These are phyloP conservation scores for Plantago major DNA, from an alignment of 257 asterid species.

Conservation along the genomic window DNA sequence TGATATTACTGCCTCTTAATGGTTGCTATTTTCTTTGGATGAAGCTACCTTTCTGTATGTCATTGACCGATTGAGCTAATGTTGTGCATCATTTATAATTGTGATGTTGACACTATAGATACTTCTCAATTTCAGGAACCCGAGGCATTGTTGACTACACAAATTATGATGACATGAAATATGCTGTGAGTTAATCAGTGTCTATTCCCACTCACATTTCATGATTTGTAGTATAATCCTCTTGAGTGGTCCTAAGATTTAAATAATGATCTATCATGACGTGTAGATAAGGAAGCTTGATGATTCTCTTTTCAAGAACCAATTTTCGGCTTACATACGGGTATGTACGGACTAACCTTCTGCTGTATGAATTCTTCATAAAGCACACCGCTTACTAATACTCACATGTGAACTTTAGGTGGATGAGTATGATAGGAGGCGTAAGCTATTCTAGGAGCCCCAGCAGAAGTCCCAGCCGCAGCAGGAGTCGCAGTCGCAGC, in stretches of 20 bases:
- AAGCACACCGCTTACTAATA: conserved; percentile 9
- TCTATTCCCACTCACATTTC: not conserved
- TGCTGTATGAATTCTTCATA: conserved; percentile 7
- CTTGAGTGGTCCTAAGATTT: conserved; percentile 3
- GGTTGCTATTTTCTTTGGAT: too few relatives aligned
- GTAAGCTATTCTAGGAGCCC: conserved; percentile 56
- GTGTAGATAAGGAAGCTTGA: conserved; percentile 78
- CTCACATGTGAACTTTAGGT: conserved; percentile 36
- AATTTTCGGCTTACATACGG: conserved; percentile 62
- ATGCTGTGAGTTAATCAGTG: conserved; percentile 50
- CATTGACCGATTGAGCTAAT: too few relatives aligned
- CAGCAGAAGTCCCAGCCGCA: conserved; percentile 50
- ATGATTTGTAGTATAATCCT: not conserved
- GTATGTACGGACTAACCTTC: conserved; percentile 31
- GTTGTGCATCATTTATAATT: not conserved
- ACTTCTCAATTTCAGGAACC: conserved; percentile 44
- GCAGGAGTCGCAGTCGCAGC: conserved; percentile 64
- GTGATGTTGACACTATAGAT: not conserved
- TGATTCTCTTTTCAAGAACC: conserved; percentile 75
- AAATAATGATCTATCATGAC: conserved; percentile 5
- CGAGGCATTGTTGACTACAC: conserved; percentile 79
- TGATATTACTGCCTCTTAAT: too few relatives aligned
- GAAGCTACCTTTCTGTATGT: too few relatives aligned
- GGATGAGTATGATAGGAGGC: conserved; percentile 55
- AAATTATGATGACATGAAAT: conserved; percentile 75